Evolutionary conservation across 1,139 yeast genomes (phyloP), one percentile per base, ranked within the genome.

Genomic region (Lizanozyma gosingica): DNA sequence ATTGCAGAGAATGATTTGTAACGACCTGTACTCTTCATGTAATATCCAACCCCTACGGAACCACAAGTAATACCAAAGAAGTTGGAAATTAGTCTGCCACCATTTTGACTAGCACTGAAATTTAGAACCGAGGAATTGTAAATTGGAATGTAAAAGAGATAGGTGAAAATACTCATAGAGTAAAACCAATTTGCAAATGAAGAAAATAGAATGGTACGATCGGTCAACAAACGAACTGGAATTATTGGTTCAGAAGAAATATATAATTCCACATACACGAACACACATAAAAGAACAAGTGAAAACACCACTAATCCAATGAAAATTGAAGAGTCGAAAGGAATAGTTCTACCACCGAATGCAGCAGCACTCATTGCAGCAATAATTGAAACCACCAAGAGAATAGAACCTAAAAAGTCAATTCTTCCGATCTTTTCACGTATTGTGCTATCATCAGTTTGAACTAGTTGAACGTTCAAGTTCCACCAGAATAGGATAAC

Each of bases 171-270:
- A 29, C 56, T 60, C 63, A 62, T 60, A 4, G 66, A 56, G 40
- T 62, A 63, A 45, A 62, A 62, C 53, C 62, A 63, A n/a, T n/a
- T n/a, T 17, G 67, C 59, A 41, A 63, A 45, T 2, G 67, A 59
- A 2, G 64, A 54, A 2, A 65, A 59, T 33, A 63, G 46, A 8
- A 63, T 65, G 1, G 69, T 60, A 32, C 63, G 44, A 38, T 59
- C 57, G 2, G 50, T 47, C 47, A 63, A 49, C 17, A 63, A 49
- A n/a, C 47, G 50, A 34, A 62, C 44, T 3, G 67, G 67, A n/a
- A 63, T 60, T 16, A 60, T 57, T 2, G 69, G 66, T 44, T 57
- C 59, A 3, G 38, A 43, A 2, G 54, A 41, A 17, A 56, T 52
- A n/a, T 46, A 44, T 14, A 45, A 39, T 43, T 64, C 70, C 2